These are phyloP conservation scores for Mycena capillaripes DNA, from an alignment of 768 basidiomycete species.

Conservation along the genomic window DNA sequence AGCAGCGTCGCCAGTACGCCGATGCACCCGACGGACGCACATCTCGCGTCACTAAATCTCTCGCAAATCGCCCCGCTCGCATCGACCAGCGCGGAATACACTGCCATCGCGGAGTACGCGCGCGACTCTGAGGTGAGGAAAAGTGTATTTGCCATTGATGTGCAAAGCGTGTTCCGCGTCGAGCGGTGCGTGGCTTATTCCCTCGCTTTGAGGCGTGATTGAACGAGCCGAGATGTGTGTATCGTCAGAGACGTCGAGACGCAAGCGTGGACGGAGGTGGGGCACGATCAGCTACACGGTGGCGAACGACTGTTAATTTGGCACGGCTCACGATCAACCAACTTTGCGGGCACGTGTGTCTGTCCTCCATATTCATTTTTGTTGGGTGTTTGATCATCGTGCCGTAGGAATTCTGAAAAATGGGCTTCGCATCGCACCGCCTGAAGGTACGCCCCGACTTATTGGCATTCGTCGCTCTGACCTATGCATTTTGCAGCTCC, in stretches of 20 bases:
- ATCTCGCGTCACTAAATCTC: background rate
- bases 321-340: conserved; percentile 13
- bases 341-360: conserved; percentile 5
- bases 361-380: background rate
- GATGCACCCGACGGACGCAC: conserved; percentile 12
- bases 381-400: too few relatives aligned
- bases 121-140: conserved; percentile 7
- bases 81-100: background rate
- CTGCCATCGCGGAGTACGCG: background rate
- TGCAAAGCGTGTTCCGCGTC: background rate
- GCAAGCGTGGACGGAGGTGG: conserved; percentile 2
- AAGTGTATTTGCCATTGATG: background rate
- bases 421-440: conserved; percentile 17
- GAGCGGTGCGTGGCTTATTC: conserved; percentile 10
- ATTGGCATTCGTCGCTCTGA: too few relatives aligned
- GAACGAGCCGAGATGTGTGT: too few relatives aligned
- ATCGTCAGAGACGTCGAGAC: background rate
- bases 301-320: conserved; percentile 16
- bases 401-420: conserved; percentile 22
- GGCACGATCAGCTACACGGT: background rate
- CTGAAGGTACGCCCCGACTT: conserved; percentile 18
- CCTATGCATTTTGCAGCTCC: background rate
- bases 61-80: background rate
- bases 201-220: too few relatives aligned
- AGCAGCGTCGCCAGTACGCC: background rate